Evolutionary conservation across 306 rosid genomes (phyloP), one percentile per base, ranked within the genome.

Genomic region (Acmispon strigosus): DNA sequence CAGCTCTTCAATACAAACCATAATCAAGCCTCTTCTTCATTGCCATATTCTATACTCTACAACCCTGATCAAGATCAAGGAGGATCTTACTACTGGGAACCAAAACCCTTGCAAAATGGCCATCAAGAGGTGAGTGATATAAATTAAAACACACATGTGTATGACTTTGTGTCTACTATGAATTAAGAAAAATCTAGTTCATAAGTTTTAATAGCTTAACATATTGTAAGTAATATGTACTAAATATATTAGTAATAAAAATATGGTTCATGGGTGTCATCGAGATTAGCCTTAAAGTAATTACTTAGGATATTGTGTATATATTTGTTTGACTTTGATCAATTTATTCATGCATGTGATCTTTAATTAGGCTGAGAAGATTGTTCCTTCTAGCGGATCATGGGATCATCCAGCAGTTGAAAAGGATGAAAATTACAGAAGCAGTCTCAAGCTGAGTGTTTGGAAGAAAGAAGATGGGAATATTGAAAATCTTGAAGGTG

Each of bases 11-110:
- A 24, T 39, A 27, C 76, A 43, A 74, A 73, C 17, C 73, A 74
- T 65, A 88, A 74, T 69, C 92, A 84, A 62, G 32, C 72, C 53
- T 77, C 79, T 52, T 83, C 89, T 66, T 80, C 87, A 4, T 75
- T 74, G 42, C 83, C 90, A 13, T 36, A 32, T 74, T 81, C 85
- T 43, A 4, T 52, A 37, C 65, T 76, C 81, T 63, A 73, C 29
- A 73, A 42, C 66, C 81, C 61, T 6, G 65, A 71, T 55, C 86
- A 81, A 59, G 74, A 49, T 77, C 89, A 78, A 75, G 45, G 42
- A 75, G 50, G 47, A 22, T 74, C 73, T 72, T 51, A 20, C 65
- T 61, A 36, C 11, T 16, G 12, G 53, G 84, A 70, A 70, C 62
- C 77, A 32, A 82, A 80, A 6, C 76, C 34, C 9, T 65, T 73